phyloP scores from a whole-genome alignment of 768 basidiomycete species.

The Suillus subalutaceus region DNA sequence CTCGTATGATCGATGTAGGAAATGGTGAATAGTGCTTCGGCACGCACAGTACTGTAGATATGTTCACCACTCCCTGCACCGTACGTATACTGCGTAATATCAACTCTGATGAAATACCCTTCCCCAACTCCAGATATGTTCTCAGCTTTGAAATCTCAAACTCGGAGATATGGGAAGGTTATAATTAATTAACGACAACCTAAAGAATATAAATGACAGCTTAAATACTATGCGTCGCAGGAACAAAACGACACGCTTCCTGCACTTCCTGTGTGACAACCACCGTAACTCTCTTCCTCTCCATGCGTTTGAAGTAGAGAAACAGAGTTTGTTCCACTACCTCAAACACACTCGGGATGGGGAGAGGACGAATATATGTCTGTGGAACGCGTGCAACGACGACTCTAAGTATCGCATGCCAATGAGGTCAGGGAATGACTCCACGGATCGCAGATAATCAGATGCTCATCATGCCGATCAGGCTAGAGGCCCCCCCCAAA shows the following conservation, averaged over 20 bases:
- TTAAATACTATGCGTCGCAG: neutral
- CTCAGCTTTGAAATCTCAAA: no score
- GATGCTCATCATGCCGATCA: neutral
- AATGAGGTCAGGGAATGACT: neutral
- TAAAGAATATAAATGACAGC: neutral
- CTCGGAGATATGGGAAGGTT: no score
- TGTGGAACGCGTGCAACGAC: neutral
- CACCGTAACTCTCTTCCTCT: neutral
- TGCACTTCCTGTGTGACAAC: neutral
- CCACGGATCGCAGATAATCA: neutral
- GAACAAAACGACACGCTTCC: neutral
- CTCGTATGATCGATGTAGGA: neutral
- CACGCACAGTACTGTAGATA: neutral
- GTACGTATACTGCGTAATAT: neutral
- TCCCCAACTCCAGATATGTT: no score
- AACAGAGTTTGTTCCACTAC: neutral
- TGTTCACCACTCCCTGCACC: neutral
- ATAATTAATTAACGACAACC: no score
- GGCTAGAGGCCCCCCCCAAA: neutral
- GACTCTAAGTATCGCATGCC: neutral
- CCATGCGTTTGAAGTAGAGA: neutral
- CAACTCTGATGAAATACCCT: no score
- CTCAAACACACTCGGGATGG: neutral
- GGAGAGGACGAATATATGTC: neutral
- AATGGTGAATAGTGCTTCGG: neutral